Base-by-base conservation (phyloP, 345 rosid genomes). In the Syzygium oleosum region DNA sequence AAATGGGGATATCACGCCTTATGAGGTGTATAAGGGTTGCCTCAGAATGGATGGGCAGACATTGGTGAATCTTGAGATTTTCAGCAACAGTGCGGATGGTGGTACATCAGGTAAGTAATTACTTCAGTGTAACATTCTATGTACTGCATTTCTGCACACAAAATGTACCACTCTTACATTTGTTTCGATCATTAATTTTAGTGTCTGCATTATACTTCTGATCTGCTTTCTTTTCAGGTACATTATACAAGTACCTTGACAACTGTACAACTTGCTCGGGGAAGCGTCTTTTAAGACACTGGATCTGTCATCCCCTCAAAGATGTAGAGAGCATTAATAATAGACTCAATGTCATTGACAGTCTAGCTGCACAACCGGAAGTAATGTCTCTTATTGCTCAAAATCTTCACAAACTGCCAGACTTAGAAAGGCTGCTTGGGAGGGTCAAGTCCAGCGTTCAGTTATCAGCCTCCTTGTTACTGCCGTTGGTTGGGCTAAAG, bases 221-320 rank as follows among this genome's bases (percentile, higher is more conserved):
- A 34, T 77, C n/a, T 77, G 29, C 53, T 59, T 86, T 86, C 65
- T 29, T 92, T 91, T 61, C 92, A 97, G 99, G 99, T 89, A 97
- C 99, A 88, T 94, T 97, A 89, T 93, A 92, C 92, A 94, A 94
- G 80, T 95, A 95, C 92, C 98, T 97, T 87, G 95, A 97, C 89
- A 95, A 91, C 91, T 97, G 99, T 88, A 85, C 95, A 85, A 96
- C 96, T 63, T 91, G 96, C 89, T 93, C 96, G 88, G 99, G 99
- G 29, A 97, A 93, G 90, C 94, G 98, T 87, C 96, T 95, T 87
- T 93, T 97, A 86, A 93, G 99, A 91, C 92, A 89, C 88, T 97
- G 99, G 99, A 96, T 97, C 87, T 97, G 99, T 91, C 99, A 96
- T 90, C 99, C 99, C 38, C 94, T 96, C 84, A 96, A 95, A 91